Conservation (phyloP, 192 early-diverging fungal genomes). For the Gaertneriomyces semiglobifer region DNA sequence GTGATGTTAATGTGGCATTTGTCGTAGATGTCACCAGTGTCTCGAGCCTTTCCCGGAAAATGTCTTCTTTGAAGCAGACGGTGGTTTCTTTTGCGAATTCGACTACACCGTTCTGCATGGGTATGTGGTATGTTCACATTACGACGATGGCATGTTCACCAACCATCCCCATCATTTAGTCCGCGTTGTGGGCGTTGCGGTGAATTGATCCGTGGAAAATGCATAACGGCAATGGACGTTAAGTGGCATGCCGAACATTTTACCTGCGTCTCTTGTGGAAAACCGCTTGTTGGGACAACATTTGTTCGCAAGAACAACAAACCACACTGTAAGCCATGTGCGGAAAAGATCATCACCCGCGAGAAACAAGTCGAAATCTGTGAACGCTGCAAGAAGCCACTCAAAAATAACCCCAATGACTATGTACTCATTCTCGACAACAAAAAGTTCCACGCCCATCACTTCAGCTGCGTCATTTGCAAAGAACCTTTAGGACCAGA, state of each 20-base stretch:
- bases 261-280: constrained; percentile 40
- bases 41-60: constrained; percentile 41
- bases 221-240: constrained; percentile 43
- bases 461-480: constrained; percentile 48
- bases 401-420: constrained; percentile 19
- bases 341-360: constrained; percentile 26
- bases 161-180: constrained; percentile 20
- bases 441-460: constrained; percentile 41
- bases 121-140: constrained; percentile 12
- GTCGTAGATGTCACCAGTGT: constrained; percentile 41
- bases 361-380: constrained; percentile 32
- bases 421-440: constrained; percentile 28
- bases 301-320: constrained; percentile 46
- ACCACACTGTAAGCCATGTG: constrained; percentile 49
- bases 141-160: neutral
- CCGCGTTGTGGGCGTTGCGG: constrained; percentile 43
- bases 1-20: neutral
- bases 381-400: constrained; percentile 41
- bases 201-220: constrained; percentile 43
- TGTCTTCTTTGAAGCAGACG: constrained; percentile 37
- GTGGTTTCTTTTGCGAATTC: constrained; percentile 38
- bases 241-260: constrained; percentile 57
- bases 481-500: constrained; percentile 27
- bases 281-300: constrained; percentile 27
- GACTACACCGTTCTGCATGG: constrained; percentile 40